phyloP scores from a whole-genome alignment of 1,284 basidiomycete species.

The Pseudozyma flocculosa region DNA sequence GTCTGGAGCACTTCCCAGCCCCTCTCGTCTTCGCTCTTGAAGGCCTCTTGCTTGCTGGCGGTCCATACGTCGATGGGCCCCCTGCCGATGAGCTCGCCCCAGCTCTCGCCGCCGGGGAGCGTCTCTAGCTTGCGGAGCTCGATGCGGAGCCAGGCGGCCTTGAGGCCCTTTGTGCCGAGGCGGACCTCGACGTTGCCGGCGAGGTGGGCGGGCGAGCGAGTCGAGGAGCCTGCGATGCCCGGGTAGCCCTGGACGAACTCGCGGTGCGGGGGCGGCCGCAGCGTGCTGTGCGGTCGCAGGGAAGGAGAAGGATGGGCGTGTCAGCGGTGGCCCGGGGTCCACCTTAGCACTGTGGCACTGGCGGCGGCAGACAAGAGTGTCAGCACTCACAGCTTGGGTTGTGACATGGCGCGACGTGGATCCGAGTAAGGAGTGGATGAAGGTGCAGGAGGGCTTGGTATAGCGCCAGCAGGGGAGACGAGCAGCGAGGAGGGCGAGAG shows the following conservation, averaged over 20 bases:
- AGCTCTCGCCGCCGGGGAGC: slow-evolving; percentile 49
- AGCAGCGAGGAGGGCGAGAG: too few relatives aligned
- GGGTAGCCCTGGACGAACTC: slow-evolving; percentile 54
- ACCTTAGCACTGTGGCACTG: too few relatives aligned
- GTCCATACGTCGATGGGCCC: slow-evolving; percentile 54
- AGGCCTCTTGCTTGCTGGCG: slow-evolving; percentile 23
- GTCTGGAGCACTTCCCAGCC: slow-evolving; percentile 41
- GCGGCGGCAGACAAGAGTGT: too few relatives aligned
- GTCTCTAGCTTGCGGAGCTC: slow-evolving; percentile 55
- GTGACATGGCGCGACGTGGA: slow-evolving; percentile 34
- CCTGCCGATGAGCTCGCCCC: slow-evolving; percentile 54
- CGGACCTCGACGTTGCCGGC: slow-evolving; percentile 50
- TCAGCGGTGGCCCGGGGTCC: too few relatives aligned
- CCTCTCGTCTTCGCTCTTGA: slow-evolving; percentile 34
- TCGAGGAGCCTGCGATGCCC: slow-evolving; percentile 43
- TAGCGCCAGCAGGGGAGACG: too few relatives aligned
- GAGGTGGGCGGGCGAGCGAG: slow-evolving; percentile 48
- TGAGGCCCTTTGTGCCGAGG: slow-evolving; percentile 44
- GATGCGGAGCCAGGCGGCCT: slow-evolving; percentile 54
- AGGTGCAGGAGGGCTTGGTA: too few relatives aligned
- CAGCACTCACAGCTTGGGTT: slow-evolving; percentile 22
- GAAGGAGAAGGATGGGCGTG: background rate
- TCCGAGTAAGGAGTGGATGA: too few relatives aligned
- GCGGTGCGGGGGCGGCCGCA: slow-evolving; percentile 50
- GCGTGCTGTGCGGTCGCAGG: slow-evolving; percentile 5